Evolutionary conservation across 2,329 filamentous ascomycete genomes (phyloP), one percentile per base, ranked within the genome.

Genomic region (Gnomoniopsis smithogilvyi): DNA sequence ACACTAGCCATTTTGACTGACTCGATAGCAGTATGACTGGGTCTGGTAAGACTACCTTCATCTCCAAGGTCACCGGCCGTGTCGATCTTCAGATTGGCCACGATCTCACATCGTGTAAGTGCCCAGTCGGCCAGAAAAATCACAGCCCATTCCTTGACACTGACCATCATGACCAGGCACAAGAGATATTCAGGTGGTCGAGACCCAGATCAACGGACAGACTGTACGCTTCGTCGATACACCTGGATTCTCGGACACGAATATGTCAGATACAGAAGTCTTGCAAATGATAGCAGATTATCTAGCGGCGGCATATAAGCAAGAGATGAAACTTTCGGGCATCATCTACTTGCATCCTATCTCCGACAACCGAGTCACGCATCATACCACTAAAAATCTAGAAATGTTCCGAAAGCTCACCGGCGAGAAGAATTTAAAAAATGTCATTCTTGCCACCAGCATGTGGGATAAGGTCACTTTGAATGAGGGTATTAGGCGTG

Each of bases 331-430:
- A 41, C 69, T 79, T 3, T 68, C 68, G 4, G 78, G 78, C 0
- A 73, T 80, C 51, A 72, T 80, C 30, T 80, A 80, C 64, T 64
- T 80, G 8, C 77, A 79, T 51, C 69, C 70, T 0, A 80, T 81
- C 62, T 71, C 69, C 0, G 73, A 78, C 51, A 69, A 65, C n/a
- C 70, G 77, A 15, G 70, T 80, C 66, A 66, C 68, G 4, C 72
- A 75, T 51, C 73, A 73, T 24, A 67, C 69, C 36, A 67, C 70
- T 17, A 69, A 72, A 46, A 79, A 78, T 60, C 64, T 80, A 1
- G 62, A 71, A 24, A 76, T 80, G 69, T 78, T 80, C 66, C 68
- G 71, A 56, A 72, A 75, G 36, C 72, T 80, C 2, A 75, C 73
- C 41, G 78, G 78, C 1, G 66, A 74, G 17, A 65, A 73, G 21